Percentiles rank a stretch among this genome's conserved stretches.
phyloP scores from a whole-genome alignment of 345 rosid genomes.

The Erodium maritimum region DNA sequence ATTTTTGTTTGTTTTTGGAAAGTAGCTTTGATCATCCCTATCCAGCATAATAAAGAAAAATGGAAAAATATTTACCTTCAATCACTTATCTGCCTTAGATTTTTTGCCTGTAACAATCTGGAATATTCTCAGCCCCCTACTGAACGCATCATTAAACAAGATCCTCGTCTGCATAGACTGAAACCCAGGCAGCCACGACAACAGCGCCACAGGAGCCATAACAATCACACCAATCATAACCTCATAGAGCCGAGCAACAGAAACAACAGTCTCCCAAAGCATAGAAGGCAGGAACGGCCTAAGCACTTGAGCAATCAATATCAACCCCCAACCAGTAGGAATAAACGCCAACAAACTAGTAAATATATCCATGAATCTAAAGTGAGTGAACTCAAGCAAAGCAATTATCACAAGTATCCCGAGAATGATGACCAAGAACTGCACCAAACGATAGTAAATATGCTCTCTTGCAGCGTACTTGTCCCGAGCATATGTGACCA shows the following conservation, averaged over 20 bases:
- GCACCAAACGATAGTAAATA: conserved; percentile 74
- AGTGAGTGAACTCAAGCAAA: conserved; percentile 51
- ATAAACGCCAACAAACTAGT: conserved; percentile 77
- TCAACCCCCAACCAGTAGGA: conserved; percentile 87
- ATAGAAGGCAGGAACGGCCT: conserved; percentile 50
- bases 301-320: conserved; percentile 70
- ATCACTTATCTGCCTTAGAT: conserved; percentile 27
- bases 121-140: conserved; percentile 77
- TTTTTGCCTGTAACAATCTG: conserved; percentile 75
- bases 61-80: conserved; percentile 20
- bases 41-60: background rate
- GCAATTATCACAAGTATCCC: conserved; percentile 46
- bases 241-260: conserved; percentile 77
- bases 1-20: background rate
- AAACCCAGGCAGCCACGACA: conserved; percentile 92
- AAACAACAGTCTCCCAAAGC: conserved; percentile 61
- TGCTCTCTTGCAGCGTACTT: conserved; percentile 69
- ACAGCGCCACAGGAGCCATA: conserved; percentile 72
- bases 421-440: conserved; percentile 59
- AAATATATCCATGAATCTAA: conserved; percentile 50
- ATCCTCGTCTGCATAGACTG: conserved; percentile 89
- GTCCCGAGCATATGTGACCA: conserved; percentile 52
- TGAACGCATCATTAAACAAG: conserved; percentile 81
- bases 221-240: conserved; percentile 66
- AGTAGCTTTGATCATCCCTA: background rate